Evolutionary conservation across 345 rosid species (phyloP), one percentile per base, ranked within the genome.

Genomic region (Sonneratia alba): DNA sequence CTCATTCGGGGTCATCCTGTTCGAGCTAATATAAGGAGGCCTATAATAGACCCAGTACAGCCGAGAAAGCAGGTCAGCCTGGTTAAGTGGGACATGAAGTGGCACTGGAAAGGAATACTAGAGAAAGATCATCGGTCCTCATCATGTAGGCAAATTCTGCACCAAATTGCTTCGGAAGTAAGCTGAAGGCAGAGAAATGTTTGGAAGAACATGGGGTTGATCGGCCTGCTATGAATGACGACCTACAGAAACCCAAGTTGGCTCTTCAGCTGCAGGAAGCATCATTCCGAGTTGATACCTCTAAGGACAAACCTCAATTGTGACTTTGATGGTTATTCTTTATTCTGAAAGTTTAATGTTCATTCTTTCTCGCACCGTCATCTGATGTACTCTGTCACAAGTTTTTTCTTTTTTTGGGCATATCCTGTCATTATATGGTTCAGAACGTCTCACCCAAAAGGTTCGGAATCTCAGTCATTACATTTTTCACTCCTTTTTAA

Each of bases 191-290:
- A 1, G 91, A 89, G 86, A 91, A 93, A 79, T 93, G 97, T 70
- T 80, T 93, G 71, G 91, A 92, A 0, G 93, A 93, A 78, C 77
- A 87, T 14, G 97, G 98, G 6, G 91, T 87, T 15, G 97, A 91
- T 73, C 80, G 97, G 77, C 93, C 97, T 7, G 85, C 87, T 49
- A 93, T 91, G 89, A 94, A 93, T 70, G 96, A 89, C 80, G 93
- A 91, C 21, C 70, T 91, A 78, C 88, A 96, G 98, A 88, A 87
- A 79, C 83, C 89, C 69, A 97, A 93, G 71, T 88, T 82, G 68
- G 93, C 98, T 16, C 76, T 91, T 83, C 91, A 91, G 81, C 95
- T 93, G 62, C 86, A 88, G 71, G 91, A 84, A 72, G 92, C 88
- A 1, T 78, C 91, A 1, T 75, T 83, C 45, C 83, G 86, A 59